These are phyloP conservation scores for Capsicum baccatum DNA, from an alignment of 257 asterid species.

Conservation along the genomic window DNA sequence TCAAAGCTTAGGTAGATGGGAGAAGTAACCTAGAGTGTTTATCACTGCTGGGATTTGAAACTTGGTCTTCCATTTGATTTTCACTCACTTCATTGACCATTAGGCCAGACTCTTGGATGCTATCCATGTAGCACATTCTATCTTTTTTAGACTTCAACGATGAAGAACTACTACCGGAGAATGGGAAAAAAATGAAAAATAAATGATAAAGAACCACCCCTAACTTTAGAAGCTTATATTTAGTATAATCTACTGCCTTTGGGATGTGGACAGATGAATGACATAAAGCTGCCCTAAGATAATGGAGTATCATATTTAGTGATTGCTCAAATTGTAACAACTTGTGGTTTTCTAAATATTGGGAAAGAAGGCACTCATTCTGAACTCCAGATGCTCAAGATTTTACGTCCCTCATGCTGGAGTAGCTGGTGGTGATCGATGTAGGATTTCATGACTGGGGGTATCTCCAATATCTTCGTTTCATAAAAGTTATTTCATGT, in stretches of 20 bases:
- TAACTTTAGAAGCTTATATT: neutral
- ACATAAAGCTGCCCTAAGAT: neutral
- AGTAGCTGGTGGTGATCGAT: neutral
- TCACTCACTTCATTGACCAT: neutral
- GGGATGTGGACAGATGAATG: slow-evolving; percentile 26
- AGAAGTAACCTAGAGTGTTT: neutral
- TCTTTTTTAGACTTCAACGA: neutral
- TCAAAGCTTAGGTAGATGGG: neutral
- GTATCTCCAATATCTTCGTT: slow-evolving; percentile 8
- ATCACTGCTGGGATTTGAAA: neutral
- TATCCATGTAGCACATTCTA: neutral
- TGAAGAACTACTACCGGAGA: neutral
- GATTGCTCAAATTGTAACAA: neutral
- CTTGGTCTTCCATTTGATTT: neutral
- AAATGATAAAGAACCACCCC: neutral
- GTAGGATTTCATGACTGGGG: slow-evolving; percentile 17
- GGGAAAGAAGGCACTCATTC: neutral
- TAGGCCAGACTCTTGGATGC: neutral
- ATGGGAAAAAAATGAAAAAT: neutral
- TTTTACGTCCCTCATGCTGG: neutral
- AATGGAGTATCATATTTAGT: neutral
- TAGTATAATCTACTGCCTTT: neutral
- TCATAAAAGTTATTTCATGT: neutral
- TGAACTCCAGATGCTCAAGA: slow-evolving; percentile 3
- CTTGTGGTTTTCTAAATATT: neutral